Base-by-base conservation (phyloP, 139 green algal species). In the Axilococcus clingmanii region DNA sequence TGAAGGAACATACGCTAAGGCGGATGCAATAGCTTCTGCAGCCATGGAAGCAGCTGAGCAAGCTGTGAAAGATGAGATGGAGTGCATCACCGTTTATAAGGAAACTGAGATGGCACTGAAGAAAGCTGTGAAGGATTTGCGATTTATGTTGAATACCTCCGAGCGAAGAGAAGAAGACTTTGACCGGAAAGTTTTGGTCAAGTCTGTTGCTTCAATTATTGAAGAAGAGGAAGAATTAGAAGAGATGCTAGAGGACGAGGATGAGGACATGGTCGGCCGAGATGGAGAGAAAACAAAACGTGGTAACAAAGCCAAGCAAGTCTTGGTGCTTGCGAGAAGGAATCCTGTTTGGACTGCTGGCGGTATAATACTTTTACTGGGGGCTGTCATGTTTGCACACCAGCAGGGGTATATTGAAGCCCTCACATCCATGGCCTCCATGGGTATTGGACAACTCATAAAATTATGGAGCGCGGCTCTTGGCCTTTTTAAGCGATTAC, bases 11-110 rank as follows among this genome's bases (percentile, higher is more conserved):
- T 55, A 47, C 19, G 40, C 51, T 24, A 55, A 61, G 20, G 80
- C 80, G 5, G 79, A 91, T 61, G 32, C 61, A 34, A 68, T 83
- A 12, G 76, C 82, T 2, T 63, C 70, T 7, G 69, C 65, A 19
- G 79, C 79, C 29, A 92, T 90, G 85, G 68, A 72, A 55, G 71
- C 77, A n/a, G 81, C 80, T 3, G 80, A 90, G 65, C 45, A 63
- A 30, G 82, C 81, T 27, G 81, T 91, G 14, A 74, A 77, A 23
- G 79, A 87, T 28, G 84, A 94, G 68, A 90, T 91, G 66, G 80
- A 91, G 49, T 71, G 65, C 48, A 53, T 57, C 24, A 41, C 64
- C 20, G 72, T 81, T 35, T 63, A 68, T 37, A 79, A 78, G 42
- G 75, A 79, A 42, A 85, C 70, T 24, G 56, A 80, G 57, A 44